A percentile compares a stretch with the other conserved stretches of the same genome.
These are phyloP conservation scores for Cronartium quercuum DNA, from an alignment of 1,284 basidiomycete species.

Conservation along the genomic window DNA sequence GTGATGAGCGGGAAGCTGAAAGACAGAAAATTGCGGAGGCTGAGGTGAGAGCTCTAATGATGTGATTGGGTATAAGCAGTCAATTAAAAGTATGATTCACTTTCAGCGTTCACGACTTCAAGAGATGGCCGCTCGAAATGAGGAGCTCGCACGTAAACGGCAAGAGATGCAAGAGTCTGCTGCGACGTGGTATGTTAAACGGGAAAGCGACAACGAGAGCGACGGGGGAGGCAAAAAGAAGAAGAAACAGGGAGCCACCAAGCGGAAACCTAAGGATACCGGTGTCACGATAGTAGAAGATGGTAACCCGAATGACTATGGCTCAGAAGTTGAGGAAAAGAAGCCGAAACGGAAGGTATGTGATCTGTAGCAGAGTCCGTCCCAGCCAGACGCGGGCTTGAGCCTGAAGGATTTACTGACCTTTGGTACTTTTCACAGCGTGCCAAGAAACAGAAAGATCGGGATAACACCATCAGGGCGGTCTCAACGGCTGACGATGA, in stretches of 20 bases:
- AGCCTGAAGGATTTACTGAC: neutral
- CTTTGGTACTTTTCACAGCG: neutral
- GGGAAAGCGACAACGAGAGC: constrained; percentile 20
- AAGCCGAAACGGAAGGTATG: constrained; percentile 31
- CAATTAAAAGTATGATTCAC: neutral
- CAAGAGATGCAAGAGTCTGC: constrained; percentile 37
- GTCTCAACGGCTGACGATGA: constrained; percentile 33
- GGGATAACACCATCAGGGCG: neutral
- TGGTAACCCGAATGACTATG: constrained; percentile 25
- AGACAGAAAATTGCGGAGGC: constrained; percentile 28
- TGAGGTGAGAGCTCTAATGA: constrained; percentile 13
- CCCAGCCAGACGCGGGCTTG: too few species aligned
- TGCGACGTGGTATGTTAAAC: constrained; percentile 34
- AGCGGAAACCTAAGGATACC: constrained; percentile 54
- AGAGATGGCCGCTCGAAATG: constrained; percentile 27
- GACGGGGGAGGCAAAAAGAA: constrained; percentile 38
- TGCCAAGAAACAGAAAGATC: constrained; percentile 12
- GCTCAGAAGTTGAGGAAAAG: constrained; percentile 26
- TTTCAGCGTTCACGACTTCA: constrained; percentile 13
- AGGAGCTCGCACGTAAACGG: constrained; percentile 31
- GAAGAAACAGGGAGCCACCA: constrained; percentile 43
- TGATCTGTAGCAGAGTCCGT: neutral
- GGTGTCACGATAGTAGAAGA: constrained; percentile 26
- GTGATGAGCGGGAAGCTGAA: constrained; percentile 30
- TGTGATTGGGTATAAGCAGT: neutral